These are phyloP conservation scores for Coemansia sp. DNA, from an alignment of 192 early-diverging fungal species.

Conservation along the genomic window DNA sequence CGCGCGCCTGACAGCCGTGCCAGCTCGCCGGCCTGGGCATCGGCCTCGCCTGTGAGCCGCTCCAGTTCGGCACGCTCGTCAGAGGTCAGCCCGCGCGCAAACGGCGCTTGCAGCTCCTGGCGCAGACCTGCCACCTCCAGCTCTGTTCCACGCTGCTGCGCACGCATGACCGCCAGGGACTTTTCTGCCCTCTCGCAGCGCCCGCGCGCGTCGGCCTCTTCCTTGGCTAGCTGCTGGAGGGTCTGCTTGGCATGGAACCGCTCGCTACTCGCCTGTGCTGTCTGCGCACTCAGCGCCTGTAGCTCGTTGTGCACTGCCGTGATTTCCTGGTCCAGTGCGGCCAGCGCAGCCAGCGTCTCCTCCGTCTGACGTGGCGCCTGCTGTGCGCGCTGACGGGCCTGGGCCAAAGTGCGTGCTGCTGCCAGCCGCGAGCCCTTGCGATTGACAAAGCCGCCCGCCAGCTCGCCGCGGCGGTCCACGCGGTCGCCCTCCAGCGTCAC, in stretches of 20 bases:
- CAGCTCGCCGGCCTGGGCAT: slow-evolving; percentile 54
- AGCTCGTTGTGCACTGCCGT: slow-evolving; percentile 56
- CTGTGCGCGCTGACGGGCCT: slow-evolving; percentile 11
- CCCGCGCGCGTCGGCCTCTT: slow-evolving; percentile 51
- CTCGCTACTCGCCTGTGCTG: slow-evolving; percentile 51
- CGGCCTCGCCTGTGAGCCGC: slow-evolving; percentile 49
- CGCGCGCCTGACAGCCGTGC: slow-evolving; percentile 50
- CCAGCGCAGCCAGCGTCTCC: slow-evolving; percentile 22
- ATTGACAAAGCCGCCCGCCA: slow-evolving; percentile 86
- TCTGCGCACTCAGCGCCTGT: slow-evolving; percentile 51
- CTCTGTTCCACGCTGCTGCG: slow-evolving; percentile 30
- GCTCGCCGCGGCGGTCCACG: slow-evolving; percentile 85
- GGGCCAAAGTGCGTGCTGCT: slow-evolving; percentile 57
- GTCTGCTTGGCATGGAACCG: slow-evolving; percentile 54
- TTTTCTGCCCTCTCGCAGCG: slow-evolving; percentile 32
- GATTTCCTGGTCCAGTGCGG: slow-evolving; percentile 55
- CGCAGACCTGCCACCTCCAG: slow-evolving; percentile 53
- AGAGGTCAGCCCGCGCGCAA: slow-evolving; percentile 48
- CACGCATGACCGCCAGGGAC: slow-evolving; percentile 18
- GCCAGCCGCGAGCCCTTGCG: slow-evolving; percentile 67
- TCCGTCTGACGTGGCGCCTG: slow-evolving; percentile 13
- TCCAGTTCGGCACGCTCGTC: slow-evolving; percentile 53
- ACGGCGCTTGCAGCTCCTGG: slow-evolving; percentile 56
- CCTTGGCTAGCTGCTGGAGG: slow-evolving; percentile 56
- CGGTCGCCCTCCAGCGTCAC: slow-evolving; percentile 92